Evolutionary conservation across 83 land plant species (phyloP).

Genomic region (Larix sibirica): DNA sequence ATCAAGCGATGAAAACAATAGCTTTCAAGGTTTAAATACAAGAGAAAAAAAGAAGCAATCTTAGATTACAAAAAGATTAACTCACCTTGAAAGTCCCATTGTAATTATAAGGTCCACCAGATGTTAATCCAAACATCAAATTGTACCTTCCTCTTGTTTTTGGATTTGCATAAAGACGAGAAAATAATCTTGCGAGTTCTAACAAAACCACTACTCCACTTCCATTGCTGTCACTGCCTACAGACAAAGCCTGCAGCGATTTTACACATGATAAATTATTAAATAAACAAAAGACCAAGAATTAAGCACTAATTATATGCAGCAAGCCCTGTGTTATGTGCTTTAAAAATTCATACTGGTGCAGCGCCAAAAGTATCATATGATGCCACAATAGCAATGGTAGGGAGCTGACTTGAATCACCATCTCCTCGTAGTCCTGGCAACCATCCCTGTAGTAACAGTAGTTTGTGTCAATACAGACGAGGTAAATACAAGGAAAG

Average conservation of each 20-base stretch:
- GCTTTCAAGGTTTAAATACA: neutral
- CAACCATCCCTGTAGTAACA: conserved; percentile 80
- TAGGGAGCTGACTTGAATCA: conserved; percentile 79
- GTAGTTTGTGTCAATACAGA: neutral
- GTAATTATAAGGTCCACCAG: conserved; percentile 98
- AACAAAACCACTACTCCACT: conserved; percentile 87
- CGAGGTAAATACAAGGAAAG: neutral
- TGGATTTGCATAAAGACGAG: conserved; percentile 89
- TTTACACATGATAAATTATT: neutral
- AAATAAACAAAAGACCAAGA: neutral
- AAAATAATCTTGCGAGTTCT: conserved; percentile 90
- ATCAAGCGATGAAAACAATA: neutral
- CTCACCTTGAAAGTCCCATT: conserved; percentile 93
- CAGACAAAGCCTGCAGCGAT: conserved; percentile 70
- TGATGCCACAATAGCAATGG: conserved; percentile 95
- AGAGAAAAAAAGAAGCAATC: conserved; percentile 2
- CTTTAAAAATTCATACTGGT: conserved; percentile 56
- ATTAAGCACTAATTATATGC: neutral
- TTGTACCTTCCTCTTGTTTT: conserved; percentile 91
- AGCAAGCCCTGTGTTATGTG: neutral
- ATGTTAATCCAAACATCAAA: conserved; percentile 88
- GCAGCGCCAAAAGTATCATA: conserved; percentile 99
- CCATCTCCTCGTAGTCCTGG: conserved; percentile 87
- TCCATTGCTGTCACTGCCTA: conserved; percentile 95
- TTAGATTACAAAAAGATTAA: neutral